Conservation (phyloP, 306 rosid species). For the Castanea crenata region DNA sequence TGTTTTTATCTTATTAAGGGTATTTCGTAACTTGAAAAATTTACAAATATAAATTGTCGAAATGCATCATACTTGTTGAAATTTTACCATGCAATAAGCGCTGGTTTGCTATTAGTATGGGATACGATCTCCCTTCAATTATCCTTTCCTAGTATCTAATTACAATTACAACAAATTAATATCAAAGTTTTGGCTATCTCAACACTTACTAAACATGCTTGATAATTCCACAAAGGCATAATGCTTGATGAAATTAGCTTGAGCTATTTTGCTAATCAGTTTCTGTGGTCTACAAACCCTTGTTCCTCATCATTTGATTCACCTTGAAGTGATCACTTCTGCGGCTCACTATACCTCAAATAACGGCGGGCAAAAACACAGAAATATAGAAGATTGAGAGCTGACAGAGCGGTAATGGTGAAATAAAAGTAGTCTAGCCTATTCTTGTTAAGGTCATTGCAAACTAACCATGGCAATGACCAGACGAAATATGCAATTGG, state of each 20-base stretch:
- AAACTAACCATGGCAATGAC: slow-evolving; percentile 43
- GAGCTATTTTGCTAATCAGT: background rate
- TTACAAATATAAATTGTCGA: too few species aligned
- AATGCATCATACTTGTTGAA: too few species aligned
- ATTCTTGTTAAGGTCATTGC: slow-evolving; percentile 59
- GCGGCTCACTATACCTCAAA: slow-evolving; percentile 13
- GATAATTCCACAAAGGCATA: too few species aligned
- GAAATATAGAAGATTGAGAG: slow-evolving; percentile 42
- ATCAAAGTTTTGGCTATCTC: too few species aligned
- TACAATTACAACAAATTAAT: too few species aligned
- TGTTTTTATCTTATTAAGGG: too few species aligned
- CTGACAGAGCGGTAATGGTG: slow-evolving; percentile 13
- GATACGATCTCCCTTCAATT: too few species aligned
- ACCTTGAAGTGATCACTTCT: background rate
- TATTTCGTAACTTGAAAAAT: too few species aligned
- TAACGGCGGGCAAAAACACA: slow-evolving; percentile 32
- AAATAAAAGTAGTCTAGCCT: slow-evolving; percentile 33
- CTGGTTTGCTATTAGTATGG: too few species aligned
- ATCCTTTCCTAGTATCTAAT: too few species aligned
- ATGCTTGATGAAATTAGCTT: background rate
- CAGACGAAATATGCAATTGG: slow-evolving; percentile 82
- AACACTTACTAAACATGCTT: too few species aligned
- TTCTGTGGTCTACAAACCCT: background rate
- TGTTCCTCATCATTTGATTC: slow-evolving; percentile 12
- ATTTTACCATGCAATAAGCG: too few species aligned